phyloP scores from a whole-genome alignment of 2,329 filamentous ascomycete species.

The Trichoderma sp. region DNA sequence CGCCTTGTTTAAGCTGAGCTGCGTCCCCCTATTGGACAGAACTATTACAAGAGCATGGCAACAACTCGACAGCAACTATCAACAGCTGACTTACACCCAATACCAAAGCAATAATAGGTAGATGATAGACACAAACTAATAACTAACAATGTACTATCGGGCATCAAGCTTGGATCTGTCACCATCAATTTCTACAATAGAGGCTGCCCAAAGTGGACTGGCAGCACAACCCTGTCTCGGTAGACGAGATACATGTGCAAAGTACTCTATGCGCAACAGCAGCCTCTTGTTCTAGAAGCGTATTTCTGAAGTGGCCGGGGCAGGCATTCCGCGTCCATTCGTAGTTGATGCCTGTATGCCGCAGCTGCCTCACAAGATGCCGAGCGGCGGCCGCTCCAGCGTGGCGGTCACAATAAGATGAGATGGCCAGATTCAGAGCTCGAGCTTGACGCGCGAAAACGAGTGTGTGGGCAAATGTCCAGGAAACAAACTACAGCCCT shows the following conservation, averaged over 20 bases:
- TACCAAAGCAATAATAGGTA: background rate
- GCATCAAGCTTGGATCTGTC: conserved; percentile 6
- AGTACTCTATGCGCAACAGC: background rate
- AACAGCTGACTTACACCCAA: background rate
- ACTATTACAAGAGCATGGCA: background rate
- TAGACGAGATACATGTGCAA: background rate
- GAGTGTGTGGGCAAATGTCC: background rate
- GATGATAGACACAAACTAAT: background rate
- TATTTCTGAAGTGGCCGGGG: background rate
- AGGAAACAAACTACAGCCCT: too few species aligned
- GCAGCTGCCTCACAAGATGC: background rate
- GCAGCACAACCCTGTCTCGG: background rate
- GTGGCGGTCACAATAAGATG: conserved; percentile 10
- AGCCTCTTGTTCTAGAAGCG: background rate
- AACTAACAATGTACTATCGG: background rate
- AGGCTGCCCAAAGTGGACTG: conserved; percentile 5
- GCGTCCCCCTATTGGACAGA: background rate
- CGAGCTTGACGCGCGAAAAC: background rate
- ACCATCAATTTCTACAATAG: background rate
- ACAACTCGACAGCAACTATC: background rate
- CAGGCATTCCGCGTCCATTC: too few species aligned
- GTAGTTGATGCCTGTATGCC: background rate
- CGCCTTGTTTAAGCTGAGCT: background rate
- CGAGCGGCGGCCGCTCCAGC: conserved; percentile 1
- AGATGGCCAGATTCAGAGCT: conserved; percentile 1